These are phyloP conservation scores for Metschnikowia kunwiensis DNA, from an alignment of 805 yeast genomes.

Conservation along the genomic window DNA sequence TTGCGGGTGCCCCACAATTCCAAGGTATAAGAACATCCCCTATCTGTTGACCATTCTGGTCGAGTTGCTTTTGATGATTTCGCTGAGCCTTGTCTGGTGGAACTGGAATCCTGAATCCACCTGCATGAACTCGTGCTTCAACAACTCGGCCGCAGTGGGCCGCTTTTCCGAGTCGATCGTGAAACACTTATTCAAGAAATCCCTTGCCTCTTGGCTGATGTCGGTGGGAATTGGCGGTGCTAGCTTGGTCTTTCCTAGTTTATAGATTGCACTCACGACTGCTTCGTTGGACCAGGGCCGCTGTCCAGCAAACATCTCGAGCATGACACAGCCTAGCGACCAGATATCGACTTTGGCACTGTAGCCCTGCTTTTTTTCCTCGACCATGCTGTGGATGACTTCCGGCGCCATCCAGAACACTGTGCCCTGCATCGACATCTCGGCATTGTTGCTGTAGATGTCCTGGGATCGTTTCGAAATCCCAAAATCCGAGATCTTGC, in stretches of 20 bases:
- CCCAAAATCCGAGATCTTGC: constrained; percentile 96
- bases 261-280: constrained; percentile 90
- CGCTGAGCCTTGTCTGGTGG: constrained; percentile 51
- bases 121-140: constrained; percentile 51
- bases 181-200: constrained; percentile 76
- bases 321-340: constrained; percentile 95
- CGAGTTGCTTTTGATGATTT: constrained; percentile 40
- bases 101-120: constrained; percentile 46
- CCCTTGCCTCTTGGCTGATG: constrained; percentile 62
- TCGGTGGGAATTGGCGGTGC: constrained; percentile 98
- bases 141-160: constrained; percentile 76
- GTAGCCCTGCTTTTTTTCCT: constrained; percentile 79
- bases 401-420: constrained; percentile 99
- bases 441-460: constrained; percentile 86
- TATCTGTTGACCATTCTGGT: constrained; percentile 5
- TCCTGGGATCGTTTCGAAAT: constrained; percentile 76
- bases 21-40: no score
- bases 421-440: constrained; percentile 98
- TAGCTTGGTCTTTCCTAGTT: constrained; percentile 75
- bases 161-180: constrained; percentile 70
- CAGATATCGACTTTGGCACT: constrained; percentile 98
- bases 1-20: no score
- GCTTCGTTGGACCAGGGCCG: constrained; percentile 97
- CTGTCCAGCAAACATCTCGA: constrained; percentile 97
- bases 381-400: constrained; percentile 80